phyloP scores from a whole-genome alignment of 306 rosid genomes.

The Macrotyloma uniflorum region DNA sequence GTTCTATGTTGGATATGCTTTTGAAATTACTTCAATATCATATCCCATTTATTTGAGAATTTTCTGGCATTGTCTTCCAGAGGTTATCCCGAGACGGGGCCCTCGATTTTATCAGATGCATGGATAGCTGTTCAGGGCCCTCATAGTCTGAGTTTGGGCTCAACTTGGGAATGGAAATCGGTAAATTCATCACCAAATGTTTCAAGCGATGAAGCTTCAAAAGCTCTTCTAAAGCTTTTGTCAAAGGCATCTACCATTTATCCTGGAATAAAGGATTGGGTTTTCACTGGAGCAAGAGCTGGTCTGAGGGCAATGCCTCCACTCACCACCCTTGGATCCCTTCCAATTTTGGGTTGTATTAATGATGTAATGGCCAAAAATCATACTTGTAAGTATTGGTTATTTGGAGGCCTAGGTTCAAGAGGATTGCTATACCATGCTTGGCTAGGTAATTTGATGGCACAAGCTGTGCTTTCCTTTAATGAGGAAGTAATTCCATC shows the following conservation, averaged over 20 bases:
- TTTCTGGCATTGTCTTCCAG: slow-evolving; percentile 51
- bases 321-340: slow-evolving; percentile 76
- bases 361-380: slow-evolving; percentile 56
- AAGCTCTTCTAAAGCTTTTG: slow-evolving; percentile 67
- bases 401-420: slow-evolving; percentile 92
- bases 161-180: slow-evolving; percentile 97
- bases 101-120: slow-evolving; percentile 85
- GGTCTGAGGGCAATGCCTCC: slow-evolving; percentile 99
- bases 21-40: slow-evolving; percentile 5
- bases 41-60: background rate
- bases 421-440: slow-evolving; percentile 92
- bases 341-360: slow-evolving; percentile 85
- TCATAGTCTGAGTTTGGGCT: slow-evolving; percentile 65
- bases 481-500: slow-evolving; percentile 69
- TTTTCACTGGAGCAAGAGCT: slow-evolving; percentile 71
- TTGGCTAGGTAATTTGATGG: slow-evolving; percentile 85
- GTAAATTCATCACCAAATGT: slow-evolving; percentile 68
- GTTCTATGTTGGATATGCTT: background rate
- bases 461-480: slow-evolving; percentile 73
- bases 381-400: slow-evolving; percentile 66
- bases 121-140: slow-evolving; percentile 85
- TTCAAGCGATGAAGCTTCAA: slow-evolving; percentile 60
- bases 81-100: slow-evolving; percentile 65
- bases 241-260: slow-evolving; percentile 74
- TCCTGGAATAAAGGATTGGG: slow-evolving; percentile 75